phyloP scores from a whole-genome alignment of 164 flowering plant genomes.

The Chloranthus sessilifolius region DNA sequence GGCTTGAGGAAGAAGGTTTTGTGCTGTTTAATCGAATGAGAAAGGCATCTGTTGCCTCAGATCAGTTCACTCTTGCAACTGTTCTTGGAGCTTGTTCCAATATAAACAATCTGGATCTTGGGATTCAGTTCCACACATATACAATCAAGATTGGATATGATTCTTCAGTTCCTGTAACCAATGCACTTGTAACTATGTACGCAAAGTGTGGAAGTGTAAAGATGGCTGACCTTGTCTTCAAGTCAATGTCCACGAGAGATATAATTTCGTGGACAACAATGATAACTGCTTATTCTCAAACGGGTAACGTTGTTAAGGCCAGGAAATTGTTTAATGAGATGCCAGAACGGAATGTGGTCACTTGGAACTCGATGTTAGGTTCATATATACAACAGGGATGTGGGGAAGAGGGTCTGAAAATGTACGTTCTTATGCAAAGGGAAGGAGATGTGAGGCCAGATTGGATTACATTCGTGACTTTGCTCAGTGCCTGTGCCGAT shows the following conservation, averaged over 20 bases:
- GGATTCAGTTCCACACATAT: conserved; percentile 34
- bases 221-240: conserved; percentile 26
- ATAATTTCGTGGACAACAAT: conserved; percentile 40
- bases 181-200: conserved; percentile 43
- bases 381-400: conserved; percentile 34
- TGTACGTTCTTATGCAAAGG: conserved; percentile 29
- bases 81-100: conserved; percentile 39
- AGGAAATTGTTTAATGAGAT: conserved; percentile 31
- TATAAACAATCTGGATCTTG: conserved; percentile 24
- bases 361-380: conserved; percentile 51
- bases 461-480: conserved; percentile 36
- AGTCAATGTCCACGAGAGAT: conserved; percentile 30
- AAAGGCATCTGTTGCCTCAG: conserved; percentile 22
- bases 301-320: conserved; percentile 29
- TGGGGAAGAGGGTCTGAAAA: conserved; percentile 37
- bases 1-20: conserved; percentile 38
- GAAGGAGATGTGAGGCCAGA: conserved; percentile 26
- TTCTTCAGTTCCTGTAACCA: conserved; percentile 30
- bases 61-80: conserved; percentile 46
- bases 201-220: conserved; percentile 23
- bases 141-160: conserved; percentile 35
- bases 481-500: conserved; percentile 39
- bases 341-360: conserved; percentile 34
- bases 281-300: conserved; percentile 30
- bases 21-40: conserved; percentile 39